These are phyloP conservation scores for Rhodotorula sp. DNA, from an alignment of 1,284 basidiomycete genomes.

Conservation along the genomic window DNA sequence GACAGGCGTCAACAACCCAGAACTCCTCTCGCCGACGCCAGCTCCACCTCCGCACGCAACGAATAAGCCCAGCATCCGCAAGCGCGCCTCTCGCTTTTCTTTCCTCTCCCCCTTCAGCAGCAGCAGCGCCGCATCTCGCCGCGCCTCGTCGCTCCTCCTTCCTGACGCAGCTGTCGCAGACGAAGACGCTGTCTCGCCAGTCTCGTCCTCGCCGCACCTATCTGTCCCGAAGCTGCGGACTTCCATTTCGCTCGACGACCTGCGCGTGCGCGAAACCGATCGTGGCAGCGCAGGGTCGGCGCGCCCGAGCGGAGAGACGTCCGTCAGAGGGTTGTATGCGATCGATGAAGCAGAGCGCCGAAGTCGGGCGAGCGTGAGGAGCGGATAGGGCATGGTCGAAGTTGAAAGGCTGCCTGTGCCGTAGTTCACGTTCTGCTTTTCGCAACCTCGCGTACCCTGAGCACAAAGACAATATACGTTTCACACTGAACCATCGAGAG, in stretches of 20 bases:
- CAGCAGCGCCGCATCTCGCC: neutral
- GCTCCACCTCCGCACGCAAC: neutral
- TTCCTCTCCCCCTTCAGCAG: neutral
- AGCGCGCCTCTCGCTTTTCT: conserved; percentile 5
- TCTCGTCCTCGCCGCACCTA: neutral
- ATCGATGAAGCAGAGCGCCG: neutral
- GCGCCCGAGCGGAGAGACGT: neutral
- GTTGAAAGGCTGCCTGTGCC: too few species aligned
- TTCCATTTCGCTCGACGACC: neutral
- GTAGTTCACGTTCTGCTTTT: too few species aligned
- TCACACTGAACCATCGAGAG: too few species aligned
- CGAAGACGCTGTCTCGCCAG: neutral
- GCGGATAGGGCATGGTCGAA: neutral
- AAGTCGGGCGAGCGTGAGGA: neutral
- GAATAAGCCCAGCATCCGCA: neutral
- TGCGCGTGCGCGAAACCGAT: neutral
- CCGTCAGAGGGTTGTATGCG: neutral
- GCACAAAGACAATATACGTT: too few species aligned
- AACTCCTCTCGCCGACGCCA: neutral
- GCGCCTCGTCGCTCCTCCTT: neutral
- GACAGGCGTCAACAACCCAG: too few species aligned
- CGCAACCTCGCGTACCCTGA: too few species aligned
- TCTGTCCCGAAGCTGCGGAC: neutral
- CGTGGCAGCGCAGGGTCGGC: too few species aligned
- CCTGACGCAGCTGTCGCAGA: neutral